These are phyloP conservation scores for Saitozyma sp. DNA, from an alignment of 768 basidiomycete genomes.

Conservation along the genomic window DNA sequence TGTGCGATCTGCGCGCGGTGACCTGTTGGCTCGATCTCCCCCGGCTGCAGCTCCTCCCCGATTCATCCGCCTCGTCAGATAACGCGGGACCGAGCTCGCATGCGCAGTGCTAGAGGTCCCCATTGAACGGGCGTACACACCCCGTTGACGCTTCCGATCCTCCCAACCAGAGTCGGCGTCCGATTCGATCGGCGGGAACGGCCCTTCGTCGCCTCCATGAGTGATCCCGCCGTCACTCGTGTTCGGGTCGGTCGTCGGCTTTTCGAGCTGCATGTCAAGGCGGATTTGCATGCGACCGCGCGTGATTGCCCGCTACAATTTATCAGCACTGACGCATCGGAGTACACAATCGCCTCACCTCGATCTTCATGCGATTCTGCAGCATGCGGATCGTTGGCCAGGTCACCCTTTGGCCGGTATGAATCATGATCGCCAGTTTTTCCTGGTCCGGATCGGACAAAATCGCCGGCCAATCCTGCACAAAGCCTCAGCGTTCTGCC, in stretches of 20 bases:
- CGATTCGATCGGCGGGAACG: conserved; percentile 63
- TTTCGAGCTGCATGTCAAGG: conserved; percentile 57
- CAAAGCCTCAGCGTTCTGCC: conserved; percentile 8
- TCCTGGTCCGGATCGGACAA: conserved; percentile 77
- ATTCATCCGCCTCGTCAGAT: too few relatives aligned
- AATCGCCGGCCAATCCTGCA: conserved; percentile 77
- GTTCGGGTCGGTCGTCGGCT: conserved; percentile 38
- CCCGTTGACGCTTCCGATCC: too few relatives aligned
- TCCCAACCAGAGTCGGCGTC: conserved; percentile 73
- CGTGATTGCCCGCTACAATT: conserved; percentile 73
- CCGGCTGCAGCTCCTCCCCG: too few relatives aligned
- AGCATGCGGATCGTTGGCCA: conserved; percentile 97
- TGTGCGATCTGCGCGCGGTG: too few relatives aligned
- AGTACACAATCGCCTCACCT: conserved; percentile 28
- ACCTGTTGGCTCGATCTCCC: too few relatives aligned
- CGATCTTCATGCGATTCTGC: conserved; percentile 68
- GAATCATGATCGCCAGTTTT: conserved; percentile 82
- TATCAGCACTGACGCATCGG: conserved; percentile 11
- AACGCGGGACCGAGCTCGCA: too few relatives aligned
- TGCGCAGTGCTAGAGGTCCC: too few relatives aligned
- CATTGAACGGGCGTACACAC: too few relatives aligned
- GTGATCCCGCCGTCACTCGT: conserved; percentile 33
- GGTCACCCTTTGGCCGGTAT: conserved; percentile 83
- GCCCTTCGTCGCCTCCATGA: conserved; percentile 58
- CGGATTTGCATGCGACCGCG: conserved; percentile 74